Base-by-base conservation (phyloP, 805 yeast genomes). In the Wickerhamomyces alni region DNA sequence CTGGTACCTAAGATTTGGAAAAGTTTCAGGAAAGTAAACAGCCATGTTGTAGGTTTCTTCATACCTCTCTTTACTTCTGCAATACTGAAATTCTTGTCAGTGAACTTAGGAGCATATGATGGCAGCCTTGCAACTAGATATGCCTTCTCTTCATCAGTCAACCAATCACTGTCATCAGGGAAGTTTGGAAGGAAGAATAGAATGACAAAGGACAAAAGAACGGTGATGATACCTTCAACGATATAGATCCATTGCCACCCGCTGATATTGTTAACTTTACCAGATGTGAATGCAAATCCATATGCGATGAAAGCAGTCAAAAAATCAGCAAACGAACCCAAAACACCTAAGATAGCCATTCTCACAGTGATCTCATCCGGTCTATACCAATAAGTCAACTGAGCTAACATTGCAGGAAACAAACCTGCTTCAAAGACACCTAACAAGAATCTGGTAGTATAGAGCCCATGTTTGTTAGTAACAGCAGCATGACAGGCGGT, bases 201-300 rank as follows among this genome's bases (percentile, higher is more conserved):
- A 33, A 41, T 61, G 55, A 39, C 51, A 43, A 40, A 49, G 46
- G 55, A 65, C 36, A 72, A 70, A 9, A 75, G 66, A 25, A 70
- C 57, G 22, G 72, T 66, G 13, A 70, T 47, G 15, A 52, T 40
- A 28, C 74, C 74, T 39, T 65, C 33, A 9, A 30, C 54, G 17
- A 72, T 59, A 49, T 66, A 67, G 13, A 71, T 52, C 42, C 65
- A 59, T 48, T 67, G 60, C 75, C 76, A 71, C 4, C 72, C 46
- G 61, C 65, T 51, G 59, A 66, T 48, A 1, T 61, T 59, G 7
- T 61, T 62, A 15, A 38, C 65, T 54, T 57, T 51, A 36, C 51
- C 51, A 47, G n/a, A n/a, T n/a, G 62, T 48, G 25, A 52, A 53
- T 13, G 57, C 54, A 39, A 63, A 60, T 5, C 61, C 67, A 46